These are phyloP conservation scores for Ophiostoma ulmi DNA, from an alignment of 2,329 filamentous ascomycete genomes.

Conservation along the genomic window DNA sequence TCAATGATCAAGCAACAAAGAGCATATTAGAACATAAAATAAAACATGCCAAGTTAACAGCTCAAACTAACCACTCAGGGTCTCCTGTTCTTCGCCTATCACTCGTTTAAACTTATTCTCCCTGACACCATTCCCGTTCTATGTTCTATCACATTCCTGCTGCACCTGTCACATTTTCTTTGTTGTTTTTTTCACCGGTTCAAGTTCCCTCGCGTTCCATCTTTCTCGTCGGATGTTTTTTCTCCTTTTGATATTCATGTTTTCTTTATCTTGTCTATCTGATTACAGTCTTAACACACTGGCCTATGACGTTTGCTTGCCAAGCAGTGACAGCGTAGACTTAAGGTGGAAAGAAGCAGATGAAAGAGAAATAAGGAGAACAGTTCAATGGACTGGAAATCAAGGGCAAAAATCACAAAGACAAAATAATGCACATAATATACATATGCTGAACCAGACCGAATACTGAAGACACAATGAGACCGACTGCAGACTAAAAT, in stretches of 20 bases:
- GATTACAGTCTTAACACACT: neutral
- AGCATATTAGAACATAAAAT: neutral
- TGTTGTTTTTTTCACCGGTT: conserved; percentile 5
- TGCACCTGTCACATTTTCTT: conserved; percentile 19
- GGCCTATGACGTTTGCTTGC: neutral
- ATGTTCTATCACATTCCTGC: conserved; percentile 17
- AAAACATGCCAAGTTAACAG: neutral
- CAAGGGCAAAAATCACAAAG: neutral
- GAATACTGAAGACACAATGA: neutral
- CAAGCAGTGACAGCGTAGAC: neutral
- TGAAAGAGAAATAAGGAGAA: neutral
- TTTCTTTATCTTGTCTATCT: neutral
- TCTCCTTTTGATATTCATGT: neutral
- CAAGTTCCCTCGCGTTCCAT: neutral
- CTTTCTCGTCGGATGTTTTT: neutral
- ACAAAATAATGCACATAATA: neutral
- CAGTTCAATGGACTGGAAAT: neutral
- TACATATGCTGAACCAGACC: neutral
- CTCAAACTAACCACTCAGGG: no score
- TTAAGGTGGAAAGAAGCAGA: neutral
- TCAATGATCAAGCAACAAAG: neutral
- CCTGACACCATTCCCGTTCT: neutral
- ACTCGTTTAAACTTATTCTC: neutral
- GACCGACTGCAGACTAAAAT: neutral
- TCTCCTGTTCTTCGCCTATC: neutral